Conservation (phyloP, 768 basidiomycete species). For the Lactarius vividus region DNA sequence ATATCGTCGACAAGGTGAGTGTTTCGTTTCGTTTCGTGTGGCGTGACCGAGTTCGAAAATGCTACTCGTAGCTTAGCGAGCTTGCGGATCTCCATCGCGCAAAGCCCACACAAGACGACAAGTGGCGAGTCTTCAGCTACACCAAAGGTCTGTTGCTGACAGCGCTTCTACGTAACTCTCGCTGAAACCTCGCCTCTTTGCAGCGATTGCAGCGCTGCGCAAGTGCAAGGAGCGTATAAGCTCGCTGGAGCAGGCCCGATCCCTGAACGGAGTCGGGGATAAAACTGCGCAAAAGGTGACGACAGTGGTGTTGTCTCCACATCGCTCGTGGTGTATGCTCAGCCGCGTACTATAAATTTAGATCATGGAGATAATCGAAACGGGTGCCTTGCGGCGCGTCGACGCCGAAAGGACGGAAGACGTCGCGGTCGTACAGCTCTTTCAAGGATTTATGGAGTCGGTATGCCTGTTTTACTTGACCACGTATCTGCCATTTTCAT, state of each 20-base stretch:
- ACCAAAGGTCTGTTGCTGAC: slow-evolving; percentile 52
- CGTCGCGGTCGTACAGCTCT: slow-evolving; percentile 51
- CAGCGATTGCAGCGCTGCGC: slow-evolving; percentile 60
- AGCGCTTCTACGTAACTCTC: background rate
- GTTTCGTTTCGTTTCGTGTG: background rate
- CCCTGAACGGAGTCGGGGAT: slow-evolving; percentile 61
- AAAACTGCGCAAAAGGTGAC: slow-evolving; percentile 73
- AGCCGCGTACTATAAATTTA: slow-evolving; percentile 30
- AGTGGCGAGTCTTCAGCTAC: slow-evolving; percentile 66
- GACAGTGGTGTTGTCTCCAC: background rate
- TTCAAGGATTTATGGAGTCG: slow-evolving; percentile 85
- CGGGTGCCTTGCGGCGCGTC: slow-evolving; percentile 69
- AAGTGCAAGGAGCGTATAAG: slow-evolving; percentile 57
- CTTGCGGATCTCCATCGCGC: slow-evolving; percentile 62
- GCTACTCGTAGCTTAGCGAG: slow-evolving; percentile 53
- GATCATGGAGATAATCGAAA: slow-evolving; percentile 81
- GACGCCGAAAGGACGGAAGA: slow-evolving; percentile 65
- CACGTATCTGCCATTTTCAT: background rate
- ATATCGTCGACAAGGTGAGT: slow-evolving; percentile 67
- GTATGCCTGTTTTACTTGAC: slow-evolving; percentile 40
- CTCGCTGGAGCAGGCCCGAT: slow-evolving; percentile 55
- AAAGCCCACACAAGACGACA: slow-evolving; percentile 57
- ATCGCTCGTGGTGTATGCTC: background rate
- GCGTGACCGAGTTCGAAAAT: background rate
- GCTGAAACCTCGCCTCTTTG: background rate